Evolutionary conservation across 192 early-diverging fungal species (phyloP).

Genomic region (Hyaloraphidium curvatum): DNA sequence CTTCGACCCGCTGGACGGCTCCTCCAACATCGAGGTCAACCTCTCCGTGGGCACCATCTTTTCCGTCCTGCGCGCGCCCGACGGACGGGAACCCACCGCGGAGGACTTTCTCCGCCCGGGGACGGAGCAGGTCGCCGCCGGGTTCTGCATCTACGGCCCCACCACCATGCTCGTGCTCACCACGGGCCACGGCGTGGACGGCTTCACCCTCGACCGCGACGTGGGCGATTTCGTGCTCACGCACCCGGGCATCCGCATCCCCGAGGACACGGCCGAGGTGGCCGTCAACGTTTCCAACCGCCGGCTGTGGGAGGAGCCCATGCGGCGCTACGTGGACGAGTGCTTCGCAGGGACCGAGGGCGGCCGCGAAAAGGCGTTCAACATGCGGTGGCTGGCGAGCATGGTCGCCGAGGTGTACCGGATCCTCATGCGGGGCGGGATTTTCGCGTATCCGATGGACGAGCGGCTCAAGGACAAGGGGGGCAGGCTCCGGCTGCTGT

Average conservation of each 20-base stretch:
- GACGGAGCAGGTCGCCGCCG: constrained; percentile 71
- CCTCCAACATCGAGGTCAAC: constrained; percentile 95
- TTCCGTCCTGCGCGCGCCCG: too few species aligned
- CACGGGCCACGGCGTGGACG: constrained; percentile 68
- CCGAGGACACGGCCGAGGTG: too few species aligned
- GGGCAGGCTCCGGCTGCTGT: constrained; percentile 85
- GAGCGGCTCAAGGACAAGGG: constrained; percentile 44
- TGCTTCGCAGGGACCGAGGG: too few species aligned
- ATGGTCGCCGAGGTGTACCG: constrained; percentile 98
- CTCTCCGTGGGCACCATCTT: constrained; percentile 97
- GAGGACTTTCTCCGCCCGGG: constrained; percentile 74
- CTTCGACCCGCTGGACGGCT: constrained; percentile 94
- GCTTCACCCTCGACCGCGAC: constrained; percentile 87
- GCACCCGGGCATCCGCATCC: too few species aligned
- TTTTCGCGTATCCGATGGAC: constrained; percentile 69
- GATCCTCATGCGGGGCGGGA: constrained; percentile 72
- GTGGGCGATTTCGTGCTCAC: constrained; percentile 96
- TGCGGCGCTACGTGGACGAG: too few species aligned
- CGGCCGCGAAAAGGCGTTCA: too few species aligned
- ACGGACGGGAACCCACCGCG: too few species aligned
- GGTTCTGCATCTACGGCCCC: constrained; percentile 96
- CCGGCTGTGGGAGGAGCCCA: too few species aligned
- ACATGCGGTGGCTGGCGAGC: too few species aligned
- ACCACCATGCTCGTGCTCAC: constrained; percentile 44
- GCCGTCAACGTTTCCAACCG: too few species aligned